Percentiles rank a stretch among this genome's conserved stretches.
These are phyloP conservation scores for Salix koriyanagi DNA, from an alignment of 345 rosid genomes.

Conservation along the genomic window DNA sequence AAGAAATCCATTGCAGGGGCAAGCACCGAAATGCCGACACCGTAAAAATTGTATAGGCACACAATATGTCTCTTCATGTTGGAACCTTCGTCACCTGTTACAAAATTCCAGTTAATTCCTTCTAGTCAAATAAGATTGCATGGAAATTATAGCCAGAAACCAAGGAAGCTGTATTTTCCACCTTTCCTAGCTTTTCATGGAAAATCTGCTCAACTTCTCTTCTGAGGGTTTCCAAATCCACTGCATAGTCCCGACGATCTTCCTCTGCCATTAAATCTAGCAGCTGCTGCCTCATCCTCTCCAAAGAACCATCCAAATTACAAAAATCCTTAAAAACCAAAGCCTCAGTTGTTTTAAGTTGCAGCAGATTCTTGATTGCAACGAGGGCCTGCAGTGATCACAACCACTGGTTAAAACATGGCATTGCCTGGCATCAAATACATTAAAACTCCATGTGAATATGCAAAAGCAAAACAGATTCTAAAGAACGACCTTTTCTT, in stretches of 20 bases:
- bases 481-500: conserved; percentile 63
- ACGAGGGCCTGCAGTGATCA: conserved; percentile 57
- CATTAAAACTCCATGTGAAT: background rate
- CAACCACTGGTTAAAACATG: conserved; percentile 1
- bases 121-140: background rate
- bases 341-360: conserved; percentile 54
- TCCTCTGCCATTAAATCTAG: conserved; percentile 56
- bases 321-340: conserved; percentile 62
- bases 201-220: conserved; percentile 63
- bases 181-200: conserved; percentile 50
- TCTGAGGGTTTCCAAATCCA: conserved; percentile 63
- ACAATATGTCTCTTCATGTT: background rate
- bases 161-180: conserved; percentile 21
- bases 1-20: background rate
- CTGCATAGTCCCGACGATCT: conserved; percentile 54
- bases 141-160: background rate
- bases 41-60: background rate
- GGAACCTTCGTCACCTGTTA: conserved; percentile 17
- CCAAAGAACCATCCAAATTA: conserved; percentile 58
- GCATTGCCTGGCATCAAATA: background rate
- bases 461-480: background rate
- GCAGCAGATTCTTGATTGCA: conserved; percentile 72
- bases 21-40: background rate
- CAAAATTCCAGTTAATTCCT: conserved; percentile 1
- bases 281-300: conserved; percentile 61